Evolutionary conservation across 1,284 basidiomycete genomes (phyloP), one percentile per base, ranked within the genome.

Genomic region (Fomitopsis palustris): DNA sequence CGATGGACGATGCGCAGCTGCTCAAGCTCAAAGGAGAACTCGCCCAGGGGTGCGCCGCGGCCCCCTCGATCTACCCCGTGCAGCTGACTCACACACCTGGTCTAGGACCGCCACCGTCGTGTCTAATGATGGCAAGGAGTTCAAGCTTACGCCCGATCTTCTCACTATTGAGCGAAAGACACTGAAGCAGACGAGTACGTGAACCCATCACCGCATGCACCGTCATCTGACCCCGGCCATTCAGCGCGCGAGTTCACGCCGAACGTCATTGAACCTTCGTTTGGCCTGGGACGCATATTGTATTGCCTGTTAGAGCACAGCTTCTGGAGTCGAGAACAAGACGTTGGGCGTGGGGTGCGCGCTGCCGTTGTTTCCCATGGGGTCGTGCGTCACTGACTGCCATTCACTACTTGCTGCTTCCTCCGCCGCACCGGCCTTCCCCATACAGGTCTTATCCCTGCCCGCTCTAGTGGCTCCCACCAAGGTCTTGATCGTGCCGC

Each of bases 181-280:
- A 52, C 88, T 96, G 71, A 96, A 96, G 69, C 93, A 96, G 74
- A 90, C 90, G 55, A 81, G 93, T 94, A 66, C 69, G 90, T 79
- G 55, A 57, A 35, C 35, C 35, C 52, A 56, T 62, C 29, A 29
- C 53, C 53, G 58, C 57, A 58, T 58, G 60, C 56, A 57, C 56
- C 55, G 62, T 72, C 71, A 72, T 69, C 68, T 72, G 70, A 72
- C 68, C 31, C 37, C 6, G 41, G 23, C 23, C 53, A 65, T 69
- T 64, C 69, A 93, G 95, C 95, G 64, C 92, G 96, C 68, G 96
- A 98, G 76, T 98, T 86, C 75, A 94, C 88, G 53, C 96, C 96
- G 52, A 98, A 98, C 77, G 96, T 99, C 74, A 97, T 98, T 72
- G 96, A 98, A 75, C 96, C 96, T 29, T 99, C 97, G 19, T 98